Base-by-base conservation (phyloP, 257 asterid genomes). In the Pogostemon cablin region DNA sequence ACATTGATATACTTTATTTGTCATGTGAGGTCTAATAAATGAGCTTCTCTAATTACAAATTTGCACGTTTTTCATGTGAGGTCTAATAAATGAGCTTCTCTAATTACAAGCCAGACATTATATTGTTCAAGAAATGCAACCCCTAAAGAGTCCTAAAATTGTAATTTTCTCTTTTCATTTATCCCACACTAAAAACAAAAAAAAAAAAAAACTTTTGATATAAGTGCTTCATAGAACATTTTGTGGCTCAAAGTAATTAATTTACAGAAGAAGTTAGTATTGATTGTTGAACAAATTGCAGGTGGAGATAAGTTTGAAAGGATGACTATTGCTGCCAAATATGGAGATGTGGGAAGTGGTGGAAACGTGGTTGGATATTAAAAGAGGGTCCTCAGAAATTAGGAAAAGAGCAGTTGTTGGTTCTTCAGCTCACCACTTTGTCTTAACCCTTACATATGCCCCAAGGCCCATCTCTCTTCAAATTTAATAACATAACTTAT, bases 291-390 rank as follows among this genome's bases (percentile, higher is more conserved):
- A 11, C 3, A 39, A 3, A 20, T 25, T 64, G 32, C 60, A 72
- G 77, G 77, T 72, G 46, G 77, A 63, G 40, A 72, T 72, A 41
- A 53, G 41, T 53, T 15, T 63, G 71, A 49, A 63, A 52, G 77
- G 77, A 62, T 65, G 41, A 0, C 8, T 12, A 34, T 6, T 72
- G 53, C 65, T 44, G 41, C 56, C 71, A 12, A 32, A 0, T 41
- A 10, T 53, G 71, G 9, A 63, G 42, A 53, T 72, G 37, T 2
- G 65, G 10, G 41, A 64, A 41, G 4, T 72, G 65, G 5, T 53
- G 3, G 71, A 72, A 2, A 7, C 63, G 71, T 72, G 77, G 77
- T 35, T 64, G 58, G 39, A 42, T 3, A 54, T 41, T 34, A 8
- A 48, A 7, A 10, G 71, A 7, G 17, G 32, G 32, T 25, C 77